Base-by-base conservation (phyloP, 805 yeast genomes). In the Sugiyamaella qingdaonensis region DNA sequence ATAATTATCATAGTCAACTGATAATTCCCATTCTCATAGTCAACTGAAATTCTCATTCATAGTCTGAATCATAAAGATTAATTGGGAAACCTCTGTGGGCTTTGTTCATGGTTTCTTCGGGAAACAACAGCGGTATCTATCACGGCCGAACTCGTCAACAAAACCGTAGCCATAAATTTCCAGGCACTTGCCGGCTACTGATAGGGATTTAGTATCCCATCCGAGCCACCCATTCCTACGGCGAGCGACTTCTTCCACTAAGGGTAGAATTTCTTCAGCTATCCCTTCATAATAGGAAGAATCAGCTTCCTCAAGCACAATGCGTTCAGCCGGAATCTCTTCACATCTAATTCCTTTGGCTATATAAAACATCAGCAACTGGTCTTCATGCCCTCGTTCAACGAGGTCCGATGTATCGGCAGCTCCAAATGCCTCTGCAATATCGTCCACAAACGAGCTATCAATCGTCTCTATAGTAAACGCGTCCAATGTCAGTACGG, bases 351-450 rank as follows among this genome's bases (percentile, higher is more conserved):
- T n/a, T 36, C 21, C 45, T n/a, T 35, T 16, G 2, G 58, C 52
- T n/a, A 56, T 44, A 19, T 54, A 51, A 24, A 51, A 27, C 42
- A 53, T 21, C 10, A 56, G 29, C 10, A 54, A 16, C 33, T 53
- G 49, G 31, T 56, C 59, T 39, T 56, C 59, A 13, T 24, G 24
- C 24, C 58, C 54, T 11, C 41, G 47, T 10, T 41, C 51, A 19
- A 56, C 29, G 13, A 56, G 33, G 10, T 54, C 59, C 3, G 51
- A 45, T 4, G 35, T n/a, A 19, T 43, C 42, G 10, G 32, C 48
- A 18, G 45, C 32, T 35, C 49, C 51, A 24, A 34, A 51, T 3
- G 32, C 29, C 10, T 27, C 37, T 35, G 46, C 27, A 10, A 52
- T 10, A 1, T 32, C 27, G 7, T 39, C 33, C 31, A 54, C 32